Base-by-base conservation (phyloP, 176 grass and related monocot species). In the Oryza rufipogon region DNA sequence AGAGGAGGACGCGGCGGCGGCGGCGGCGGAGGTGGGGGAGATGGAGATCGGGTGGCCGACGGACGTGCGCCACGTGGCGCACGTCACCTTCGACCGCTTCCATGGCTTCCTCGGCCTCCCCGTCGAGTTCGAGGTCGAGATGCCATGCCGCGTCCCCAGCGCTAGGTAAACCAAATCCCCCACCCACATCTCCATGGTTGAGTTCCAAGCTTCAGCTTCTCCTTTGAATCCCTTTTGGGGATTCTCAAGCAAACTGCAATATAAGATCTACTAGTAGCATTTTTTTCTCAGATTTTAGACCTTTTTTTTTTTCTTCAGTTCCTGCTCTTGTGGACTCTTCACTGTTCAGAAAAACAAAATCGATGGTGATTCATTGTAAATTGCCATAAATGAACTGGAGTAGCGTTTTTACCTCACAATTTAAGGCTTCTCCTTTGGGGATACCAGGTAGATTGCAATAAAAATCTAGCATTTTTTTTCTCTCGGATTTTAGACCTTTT, bases 71-170 rank as follows among this genome's bases (percentile, higher is more conserved):
- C 95, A 97, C 80, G 92, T 94, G 23, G 84, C 95, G 16, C 95
- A 97, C 49, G 92, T 98, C 26, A 98, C 95, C 68, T 98, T 98
- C 73, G 95, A 98, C 74, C 85, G 95, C 6, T 98, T 98, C 85
- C 86, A 98, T 61, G 95, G 92, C 0, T 95, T 98, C 70, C 87
- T 95, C 38, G 93, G 96, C 83, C 89, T 98, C 74, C 95, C 95
- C 20, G 84, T 90, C 78, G 95, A 97, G 90, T 94, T 97, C 83
- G 92, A 94, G 81, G 77, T 86, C n/a, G 90, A 97, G 81, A 91
- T 97, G 74, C 92, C 95, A 34, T 87, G 86, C 82, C 90, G 90
- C 70, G 92, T 90, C 49, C 95, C 92, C 73, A 97, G 95, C 78
- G 93, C 93, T 17, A 92, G 93, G 90, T 95, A 19, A 84, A 84